phyloP scores from a whole-genome alignment of 2,329 filamentous ascomycete species.

The Trichoderma hamatum region DNA sequence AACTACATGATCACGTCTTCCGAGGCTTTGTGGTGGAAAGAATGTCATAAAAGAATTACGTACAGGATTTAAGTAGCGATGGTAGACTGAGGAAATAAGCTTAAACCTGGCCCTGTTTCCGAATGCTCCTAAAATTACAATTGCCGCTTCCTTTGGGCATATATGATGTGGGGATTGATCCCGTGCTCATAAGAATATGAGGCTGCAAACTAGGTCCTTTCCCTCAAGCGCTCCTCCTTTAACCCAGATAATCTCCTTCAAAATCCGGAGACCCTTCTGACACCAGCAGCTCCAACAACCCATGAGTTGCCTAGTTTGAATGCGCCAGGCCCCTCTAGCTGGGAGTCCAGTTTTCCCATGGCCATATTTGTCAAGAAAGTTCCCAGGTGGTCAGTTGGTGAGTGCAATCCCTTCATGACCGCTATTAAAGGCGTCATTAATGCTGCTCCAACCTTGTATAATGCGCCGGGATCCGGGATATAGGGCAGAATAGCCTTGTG shows the following conservation, averaged over 20 bases:
- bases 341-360: slow-evolving; percentile 42
- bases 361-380: slow-evolving; percentile 50
- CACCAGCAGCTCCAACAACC: slow-evolving; percentile 41
- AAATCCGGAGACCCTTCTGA: slow-evolving; percentile 42
- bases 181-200: too few relatives aligned
- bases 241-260: slow-evolving; percentile 14
- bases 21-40: too few relatives aligned
- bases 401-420: slow-evolving; percentile 32
- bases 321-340: slow-evolving; percentile 37
- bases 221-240: neutral
- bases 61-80: neutral
- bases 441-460: slow-evolving; percentile 23
- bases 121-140: neutral
- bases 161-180: neutral
- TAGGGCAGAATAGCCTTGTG: slow-evolving; percentile 50
- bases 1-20: neutral
- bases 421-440: slow-evolving; percentile 37
- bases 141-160: too few relatives aligned
- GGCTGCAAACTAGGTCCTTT: neutral
- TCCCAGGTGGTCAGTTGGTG: slow-evolving; percentile 51
- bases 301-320: slow-evolving; percentile 42
- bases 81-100: neutral
- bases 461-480: slow-evolving; percentile 39
- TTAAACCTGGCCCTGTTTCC: neutral
- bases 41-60: neutral